These are phyloP conservation scores for Colletotrichum liaoningense DNA, from an alignment of 2,329 filamentous ascomycete genomes.

Conservation along the genomic window DNA sequence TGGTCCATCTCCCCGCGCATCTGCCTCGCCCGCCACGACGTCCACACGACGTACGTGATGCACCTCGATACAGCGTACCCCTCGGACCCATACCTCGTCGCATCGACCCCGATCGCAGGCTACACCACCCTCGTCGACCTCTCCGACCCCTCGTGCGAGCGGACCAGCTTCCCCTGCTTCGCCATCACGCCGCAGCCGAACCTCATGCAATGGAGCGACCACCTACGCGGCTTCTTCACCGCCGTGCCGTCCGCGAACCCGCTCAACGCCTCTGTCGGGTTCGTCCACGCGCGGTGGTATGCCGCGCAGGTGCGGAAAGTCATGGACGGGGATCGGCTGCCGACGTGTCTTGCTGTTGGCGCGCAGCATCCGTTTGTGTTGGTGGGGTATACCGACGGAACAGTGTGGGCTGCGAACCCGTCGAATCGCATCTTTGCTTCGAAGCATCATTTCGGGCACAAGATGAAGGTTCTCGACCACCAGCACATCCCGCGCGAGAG, in stretches of 20 bases:
- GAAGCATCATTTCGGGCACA: conserved; percentile 50
- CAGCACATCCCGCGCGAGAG: conserved; percentile 57
- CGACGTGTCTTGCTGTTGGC: conserved; percentile 62
- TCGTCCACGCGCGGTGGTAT: conserved; percentile 60
- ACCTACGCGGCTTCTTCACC: conserved; percentile 65
- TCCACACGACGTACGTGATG: conserved; percentile 65
- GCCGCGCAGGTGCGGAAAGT: conserved; percentile 65
- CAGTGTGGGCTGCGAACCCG: conserved; percentile 61
- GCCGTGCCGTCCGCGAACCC: conserved; percentile 64
- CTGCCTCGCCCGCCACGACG: conserved; percentile 62
- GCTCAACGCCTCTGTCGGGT: conserved; percentile 63
- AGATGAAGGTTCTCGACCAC: conserved; percentile 63
- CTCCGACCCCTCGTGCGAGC: conserved; percentile 62
- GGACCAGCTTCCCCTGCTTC: conserved; percentile 63
- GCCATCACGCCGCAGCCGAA: conserved; percentile 64
- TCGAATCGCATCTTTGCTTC: conserved; percentile 54
- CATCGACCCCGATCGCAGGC: conserved; percentile 66
- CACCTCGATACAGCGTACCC: conserved; percentile 68
- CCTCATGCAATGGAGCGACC: conserved; percentile 65
- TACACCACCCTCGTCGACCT: conserved; percentile 65
- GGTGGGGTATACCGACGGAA: conserved; percentile 65
- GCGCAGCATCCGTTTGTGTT: conserved; percentile 64
- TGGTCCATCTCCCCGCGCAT: conserved; percentile 65
- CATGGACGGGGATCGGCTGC: conserved; percentile 61
- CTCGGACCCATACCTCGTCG: conserved; percentile 66